Evolutionary conservation across 192 early-diverging fungal species (phyloP).

Genomic region (Umbelopsis sp.): DNA sequence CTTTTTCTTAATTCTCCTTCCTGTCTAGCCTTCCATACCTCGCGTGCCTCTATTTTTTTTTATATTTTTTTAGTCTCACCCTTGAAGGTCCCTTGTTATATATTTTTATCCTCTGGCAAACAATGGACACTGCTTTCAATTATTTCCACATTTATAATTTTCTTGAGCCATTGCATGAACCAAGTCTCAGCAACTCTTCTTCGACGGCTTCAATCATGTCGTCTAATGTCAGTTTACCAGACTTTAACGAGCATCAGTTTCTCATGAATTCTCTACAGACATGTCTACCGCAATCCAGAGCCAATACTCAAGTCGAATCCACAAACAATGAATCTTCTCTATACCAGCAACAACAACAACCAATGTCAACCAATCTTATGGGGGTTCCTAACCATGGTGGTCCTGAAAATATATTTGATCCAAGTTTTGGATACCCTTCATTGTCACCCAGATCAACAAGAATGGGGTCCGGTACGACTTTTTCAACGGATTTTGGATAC

Average conservation of each 20-base stretch:
- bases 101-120: not conserved
- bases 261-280: not conserved
- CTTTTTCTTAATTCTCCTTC: not conserved
- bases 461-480: not conserved
- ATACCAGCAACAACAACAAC: conserved; percentile 7
- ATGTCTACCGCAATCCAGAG: not conserved
- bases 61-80: not conserved
- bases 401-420: not conserved
- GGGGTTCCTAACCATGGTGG: not conserved
- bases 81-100: not conserved
- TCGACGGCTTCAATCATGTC: conserved; percentile 12
- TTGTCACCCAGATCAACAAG: conserved; percentile 5
- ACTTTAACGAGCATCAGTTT: conserved; percentile 7
- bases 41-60: not conserved
- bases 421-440: not conserved
- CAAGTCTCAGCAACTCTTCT: conserved; percentile 12
- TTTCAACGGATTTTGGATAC: conserved; percentile 3
- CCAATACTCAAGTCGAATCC: not conserved
- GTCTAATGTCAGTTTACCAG: conserved; percentile 11
- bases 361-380: not conserved
- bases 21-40: not conserved
- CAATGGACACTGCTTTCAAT: conserved; percentile 18
- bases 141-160: conserved; percentile 12
- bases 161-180: conserved; percentile 12
- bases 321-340: not conserved